Evolutionary conservation across 306 rosid species (phyloP).

Genomic region (Delonix regia): DNA sequence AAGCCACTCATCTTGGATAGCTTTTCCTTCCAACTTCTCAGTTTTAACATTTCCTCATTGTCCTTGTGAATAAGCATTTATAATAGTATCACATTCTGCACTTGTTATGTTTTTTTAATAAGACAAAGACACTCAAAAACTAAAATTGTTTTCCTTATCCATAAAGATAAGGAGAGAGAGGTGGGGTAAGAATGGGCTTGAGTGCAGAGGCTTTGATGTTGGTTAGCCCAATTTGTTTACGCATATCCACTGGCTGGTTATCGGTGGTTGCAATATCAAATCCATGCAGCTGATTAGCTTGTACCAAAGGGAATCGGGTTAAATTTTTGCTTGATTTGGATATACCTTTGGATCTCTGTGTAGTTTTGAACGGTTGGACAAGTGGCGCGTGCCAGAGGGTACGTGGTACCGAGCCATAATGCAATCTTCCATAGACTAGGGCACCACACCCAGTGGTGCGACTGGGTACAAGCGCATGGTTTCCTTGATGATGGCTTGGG

Average conservation of each 20-base stretch:
- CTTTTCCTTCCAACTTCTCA: too few species aligned
- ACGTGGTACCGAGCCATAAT: slow-evolving; percentile 48
- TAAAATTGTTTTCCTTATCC: too few species aligned
- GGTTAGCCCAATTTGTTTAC: slow-evolving; percentile 31
- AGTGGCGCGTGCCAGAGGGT: slow-evolving; percentile 46
- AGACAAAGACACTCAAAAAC: too few species aligned
- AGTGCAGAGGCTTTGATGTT: slow-evolving; percentile 27
- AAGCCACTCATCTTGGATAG: too few species aligned
- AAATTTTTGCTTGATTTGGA: slow-evolving; percentile 26
- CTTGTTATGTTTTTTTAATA: too few species aligned
- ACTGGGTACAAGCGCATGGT: slow-evolving; percentile 57
- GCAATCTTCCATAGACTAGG: slow-evolving; percentile 49
- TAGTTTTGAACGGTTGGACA: slow-evolving; percentile 49
- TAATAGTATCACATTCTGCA: too few species aligned
- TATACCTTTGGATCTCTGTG: slow-evolving; percentile 37
- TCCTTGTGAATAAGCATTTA: too few species aligned
- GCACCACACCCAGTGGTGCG: slow-evolving; percentile 43
- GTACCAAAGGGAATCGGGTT: slow-evolving; percentile 48
- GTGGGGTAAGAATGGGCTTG: slow-evolving; percentile 4
- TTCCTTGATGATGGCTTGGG: slow-evolving; percentile 58
- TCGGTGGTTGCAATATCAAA: slow-evolving; percentile 26
- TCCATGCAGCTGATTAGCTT: slow-evolving; percentile 38
- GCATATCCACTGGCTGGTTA: slow-evolving; percentile 34
- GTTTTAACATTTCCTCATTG: too few species aligned
- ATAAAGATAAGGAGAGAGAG: not conserved